Percentiles rank a stretch among this genome's conserved stretches.
These are phyloP conservation scores for Alectoria sarmentosa DNA, from an alignment of 495 filamentous ascomycete genomes.

Conservation along the genomic window DNA sequence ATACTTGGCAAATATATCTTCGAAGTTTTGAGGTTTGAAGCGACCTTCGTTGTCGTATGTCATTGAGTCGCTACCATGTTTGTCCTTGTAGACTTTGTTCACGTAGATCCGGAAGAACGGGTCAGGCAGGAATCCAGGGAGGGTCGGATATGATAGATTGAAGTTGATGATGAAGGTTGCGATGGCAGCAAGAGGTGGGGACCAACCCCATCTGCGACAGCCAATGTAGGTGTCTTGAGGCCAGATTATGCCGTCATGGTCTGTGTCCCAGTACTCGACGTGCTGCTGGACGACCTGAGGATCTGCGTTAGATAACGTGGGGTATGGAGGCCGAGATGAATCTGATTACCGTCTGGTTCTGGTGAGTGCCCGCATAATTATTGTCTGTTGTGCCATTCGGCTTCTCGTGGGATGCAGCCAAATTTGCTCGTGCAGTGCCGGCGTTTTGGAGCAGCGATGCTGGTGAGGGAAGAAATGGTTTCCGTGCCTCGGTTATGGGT, in stretches of 20 bases:
- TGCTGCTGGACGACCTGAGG: constrained; percentile 47
- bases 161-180: constrained; percentile 41
- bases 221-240: constrained; percentile 47
- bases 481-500: background rate
- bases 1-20: constrained; percentile 53
- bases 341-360: background rate
- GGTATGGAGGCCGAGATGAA: background rate
- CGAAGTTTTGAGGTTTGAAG: constrained; percentile 49
- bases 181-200: constrained; percentile 37
- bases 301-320: background rate
- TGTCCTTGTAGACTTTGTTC: constrained; percentile 45
- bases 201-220: constrained; percentile 46
- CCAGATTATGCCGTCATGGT: constrained; percentile 47
- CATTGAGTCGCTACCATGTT: constrained; percentile 48
- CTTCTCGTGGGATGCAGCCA: background rate
- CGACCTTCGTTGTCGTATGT: constrained; percentile 50
- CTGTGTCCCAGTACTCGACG: constrained; percentile 45
- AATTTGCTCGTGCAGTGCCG: background rate
- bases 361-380: background rate
- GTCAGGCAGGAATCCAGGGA: constrained; percentile 33
- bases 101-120: constrained; percentile 48
- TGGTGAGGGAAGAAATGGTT: background rate
- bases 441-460: background rate
- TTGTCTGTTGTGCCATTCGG: background rate
- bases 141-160: background rate